Evolutionary conservation across 306 rosid species (phyloP), one percentile per base, ranked within the genome.

Genomic region (Dalbergia oliveri): DNA sequence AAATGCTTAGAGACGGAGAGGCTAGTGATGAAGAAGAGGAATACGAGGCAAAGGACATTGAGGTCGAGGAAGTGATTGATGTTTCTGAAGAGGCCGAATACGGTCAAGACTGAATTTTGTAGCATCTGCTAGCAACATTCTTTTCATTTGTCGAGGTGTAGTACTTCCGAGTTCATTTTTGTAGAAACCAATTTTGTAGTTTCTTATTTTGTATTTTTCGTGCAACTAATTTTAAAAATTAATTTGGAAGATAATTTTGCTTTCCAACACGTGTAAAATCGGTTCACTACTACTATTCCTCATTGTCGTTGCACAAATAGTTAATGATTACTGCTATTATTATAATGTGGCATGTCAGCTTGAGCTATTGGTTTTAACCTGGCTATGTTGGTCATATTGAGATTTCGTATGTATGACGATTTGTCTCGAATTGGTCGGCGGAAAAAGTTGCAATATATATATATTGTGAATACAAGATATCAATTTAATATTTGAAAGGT

Each of bases 1-100:
- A 86, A 84, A 67, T 77, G 23, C 94, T 94, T 2, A 78, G 98
- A 79, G 97, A 94, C 0, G 98, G 98, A 6, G 98, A 94, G 77
- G 97, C 87, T 8, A 92, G 98, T 23, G 98, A 94, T 3, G 98
- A 92, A 71, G 98, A 94, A 65, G 98, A 94, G 79, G 92, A 92
- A 0, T 94, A 92, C 0, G 97, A 94, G 80, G 98, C 98, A 7
- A 94, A 92, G 86, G 97, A 92, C 62, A 85, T 94, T 0, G 96
- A 92, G 69, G 93, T 94, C 0, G 98, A 94, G 82, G 98, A 94
- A 82, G 67, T 88, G 15, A 31, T 94, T 3, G 79, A 82, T 35
- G 90, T 83, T 0, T 21, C 79, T 4, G 89, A 89, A 88, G 97
- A 91, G 86, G 85, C 90, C 33, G 92, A 89, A 33, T 80, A 78